Base-by-base conservation (phyloP, 2,329 filamentous ascomycete genomes). In the Rhinocladiella mackenziei region DNA sequence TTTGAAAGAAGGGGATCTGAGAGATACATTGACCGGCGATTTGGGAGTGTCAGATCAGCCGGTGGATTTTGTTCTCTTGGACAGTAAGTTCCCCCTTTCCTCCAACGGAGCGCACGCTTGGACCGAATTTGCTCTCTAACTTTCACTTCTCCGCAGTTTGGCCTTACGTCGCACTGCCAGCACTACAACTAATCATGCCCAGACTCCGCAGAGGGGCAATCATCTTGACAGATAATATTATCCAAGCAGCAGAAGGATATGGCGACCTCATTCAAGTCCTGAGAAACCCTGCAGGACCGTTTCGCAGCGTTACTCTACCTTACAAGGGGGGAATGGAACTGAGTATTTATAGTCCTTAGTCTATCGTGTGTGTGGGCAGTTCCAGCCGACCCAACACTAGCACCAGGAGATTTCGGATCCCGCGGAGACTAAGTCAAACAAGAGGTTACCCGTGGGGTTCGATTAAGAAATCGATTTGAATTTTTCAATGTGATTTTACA, bases 251-350 rank as follows among this genome's bases (percentile, higher is more conserved):
- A 0, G 41, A 56, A 13, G 56, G 58, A 1, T 71, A 69, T 39
- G 39, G 45, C 14, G 58, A 63, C 14, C 50, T 66, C 13, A 25
- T 64, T 39, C 35, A 45, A 53, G 6, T 52, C 55, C 38, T 62
- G 48, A 5, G 52, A 29, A 35, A 67, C 7, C 62, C 71, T 0
- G 55, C 59, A 2, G 76, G 69, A 52, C 68, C 70, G 0, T 81
- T 79, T 51, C 68, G 62, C 39, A 71, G 61, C 18, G 60, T 71
- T 39, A 75, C 71, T 1, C 53, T 74, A 3, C 74, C 74, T 1
- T 77, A 68, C 51, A 62, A 57, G 0, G 69, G 69, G 18, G 73
- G 74, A 0, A 60, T 77, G 26, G 69, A 72, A 49, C 63, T 74
- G 59, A 62, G 54, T 31, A 63, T 70, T 1, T 70, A 69, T 43